Evolutionary conservation across 257 asterid genomes (phyloP), one percentile per base, ranked within the genome.

Genomic region (Ajuga chamaepitys): DNA sequence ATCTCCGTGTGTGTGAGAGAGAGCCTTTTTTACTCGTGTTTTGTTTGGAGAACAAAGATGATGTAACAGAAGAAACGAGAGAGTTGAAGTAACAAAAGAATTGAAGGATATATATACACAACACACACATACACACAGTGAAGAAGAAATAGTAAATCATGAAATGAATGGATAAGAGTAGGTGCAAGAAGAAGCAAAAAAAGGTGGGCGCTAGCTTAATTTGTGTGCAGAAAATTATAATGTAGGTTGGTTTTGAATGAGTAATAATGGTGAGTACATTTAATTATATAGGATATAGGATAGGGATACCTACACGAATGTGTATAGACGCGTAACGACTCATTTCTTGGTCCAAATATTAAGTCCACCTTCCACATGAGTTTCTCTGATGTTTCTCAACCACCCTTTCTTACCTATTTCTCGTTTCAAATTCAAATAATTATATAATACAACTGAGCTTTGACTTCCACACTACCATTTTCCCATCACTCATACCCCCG

Each of bases 311-410:
- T 47, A 41, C 21, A 20, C 44, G 18, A 45, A 35, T 41, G 14
- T 44, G 34, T 46, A 5, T 4, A 63, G 55, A 71, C 66, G 66
- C 70, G 70, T 70, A 56, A 32, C 58, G 75, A 37, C 74, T 48
- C 73, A 24, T 51, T 25, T 53, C 35, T 14, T 13, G 40, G 34
- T 57, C 58, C 46, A 45, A 71, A 45, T 14, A n/a, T 45, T 64
- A 0, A 55, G 65, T 62, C 75, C 70, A 71, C 44, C 60, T 45
- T 26, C 7, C 1, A 14, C n/a, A n/a, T 48, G 17, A 38, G 12
- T 48, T 73, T 73, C 77, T 66, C 28, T 60, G 77, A 66, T 48
- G 64, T 73, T 73, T 73, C 77, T 67, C 56, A 63, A 71, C 75
- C 10, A 72, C 67, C 71, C 28, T 34, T 28, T 55, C 46, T 5